Percentiles rank a stretch among this genome's conserved stretches.
Evolutionary conservation across 2,329 filamentous ascomycete species (phyloP).

Genomic region (Thyridium curvatum): DNA sequence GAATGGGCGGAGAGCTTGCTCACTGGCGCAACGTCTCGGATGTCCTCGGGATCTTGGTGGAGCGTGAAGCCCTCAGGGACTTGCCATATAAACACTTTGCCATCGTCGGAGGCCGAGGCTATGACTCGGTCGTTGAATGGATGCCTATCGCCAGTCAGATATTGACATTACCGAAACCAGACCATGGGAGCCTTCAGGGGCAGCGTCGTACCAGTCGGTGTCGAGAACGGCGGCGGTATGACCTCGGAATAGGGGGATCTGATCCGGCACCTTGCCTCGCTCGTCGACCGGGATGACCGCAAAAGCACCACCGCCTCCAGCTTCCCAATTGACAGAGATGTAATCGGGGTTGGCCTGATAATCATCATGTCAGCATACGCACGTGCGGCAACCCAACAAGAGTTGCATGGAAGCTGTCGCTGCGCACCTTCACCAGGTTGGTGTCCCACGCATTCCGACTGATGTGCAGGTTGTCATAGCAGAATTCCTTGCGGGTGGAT

Average conservation of each 20-base stretch:
- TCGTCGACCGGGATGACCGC: slow-evolving; percentile 90
- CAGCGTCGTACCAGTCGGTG: slow-evolving; percentile 76
- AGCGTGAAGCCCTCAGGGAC: slow-evolving; percentile 85
- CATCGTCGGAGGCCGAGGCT: slow-evolving; percentile 92
- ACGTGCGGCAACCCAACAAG: too few relatives aligned
- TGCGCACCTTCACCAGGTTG: slow-evolving; percentile 86
- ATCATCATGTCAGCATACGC: background rate
- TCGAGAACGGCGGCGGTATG: slow-evolving; percentile 95
- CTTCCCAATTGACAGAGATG: slow-evolving; percentile 96
- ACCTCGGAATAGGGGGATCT: slow-evolving; percentile 89
- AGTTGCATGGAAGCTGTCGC: background rate
- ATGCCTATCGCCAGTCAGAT: slow-evolving; percentile 54
- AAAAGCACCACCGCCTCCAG: slow-evolving; percentile 91
- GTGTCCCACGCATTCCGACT: slow-evolving; percentile 99
- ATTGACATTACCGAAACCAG: slow-evolving; percentile 3
- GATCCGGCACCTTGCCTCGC: slow-evolving; percentile 83
- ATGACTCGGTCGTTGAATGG: slow-evolving; percentile 93
- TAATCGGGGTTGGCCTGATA: slow-evolving; percentile 87
- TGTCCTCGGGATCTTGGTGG: slow-evolving; percentile 72
- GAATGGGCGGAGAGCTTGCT: slow-evolving; percentile 82
- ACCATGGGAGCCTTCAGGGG: slow-evolving; percentile 6
- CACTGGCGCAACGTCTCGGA: slow-evolving; percentile 72
- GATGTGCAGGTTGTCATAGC: slow-evolving; percentile 96
- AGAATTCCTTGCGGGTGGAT: slow-evolving; percentile 91
- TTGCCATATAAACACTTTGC: slow-evolving; percentile 94